Evolutionary conservation across 768 basidiomycete species (phyloP), one percentile per base, ranked within the genome.

Genomic region (Amanita pseudoporphyria): DNA sequence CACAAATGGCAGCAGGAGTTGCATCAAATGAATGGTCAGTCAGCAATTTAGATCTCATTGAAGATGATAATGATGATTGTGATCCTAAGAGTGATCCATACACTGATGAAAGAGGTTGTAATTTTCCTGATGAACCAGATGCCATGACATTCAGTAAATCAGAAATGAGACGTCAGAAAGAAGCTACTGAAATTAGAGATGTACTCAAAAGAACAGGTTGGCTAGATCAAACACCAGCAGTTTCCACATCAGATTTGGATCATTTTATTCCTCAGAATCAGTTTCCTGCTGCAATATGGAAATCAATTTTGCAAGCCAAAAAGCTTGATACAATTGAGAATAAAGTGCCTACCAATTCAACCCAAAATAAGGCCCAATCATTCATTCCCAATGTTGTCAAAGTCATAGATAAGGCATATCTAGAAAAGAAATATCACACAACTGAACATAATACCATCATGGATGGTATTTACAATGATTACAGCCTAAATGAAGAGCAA

Each of bases 401-500:
- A n/a, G n/a, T n/a, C n/a, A n/a, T n/a, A n/a, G n/a, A n/a, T n/a
- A n/a, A n/a, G n/a, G n/a, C n/a, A n/a, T n/a, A n/a, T n/a, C n/a
- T n/a, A n/a, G n/a, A n/a, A n/a, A n/a, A n/a, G n/a, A n/a, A n/a
- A n/a, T n/a, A n/a, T n/a, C n/a, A n/a, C n/a, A n/a, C n/a, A n/a
- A n/a, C n/a, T n/a, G n/a, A n/a, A n/a, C n/a, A n/a, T n/a, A n/a
- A n/a, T n/a, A n/a, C n/a, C n/a, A n/a, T n/a, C n/a, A n/a, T n/a
- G n/a, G n/a, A n/a, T n/a, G n/a, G n/a, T n/a, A n/a, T n/a, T n/a
- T n/a, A n/a, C n/a, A n/a, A n/a, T n/a, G n/a, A n/a, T n/a, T n/a
- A n/a, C n/a, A n/a, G n/a, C n/a, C n/a, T n/a, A n/a, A 67, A 68
- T 48, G 13, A 32, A 0, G 64, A 67, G 46, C 68, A 68, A 54